These are phyloP conservation scores for Tylopilus plumbeoviolaceoides DNA, from an alignment of 768 basidiomycete genomes.

Conservation along the genomic window DNA sequence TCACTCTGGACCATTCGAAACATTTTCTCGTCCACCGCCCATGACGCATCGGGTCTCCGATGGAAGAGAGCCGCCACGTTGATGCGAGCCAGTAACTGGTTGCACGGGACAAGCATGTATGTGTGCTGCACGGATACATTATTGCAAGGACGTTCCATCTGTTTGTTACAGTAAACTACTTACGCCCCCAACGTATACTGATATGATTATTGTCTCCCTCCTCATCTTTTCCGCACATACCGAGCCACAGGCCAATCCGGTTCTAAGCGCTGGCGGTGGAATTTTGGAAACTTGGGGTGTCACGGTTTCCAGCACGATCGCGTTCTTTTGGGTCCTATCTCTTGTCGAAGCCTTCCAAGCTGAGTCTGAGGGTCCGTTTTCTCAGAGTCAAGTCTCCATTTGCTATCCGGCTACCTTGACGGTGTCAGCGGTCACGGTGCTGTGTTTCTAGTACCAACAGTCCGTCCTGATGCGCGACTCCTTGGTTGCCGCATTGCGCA, in stretches of 20 bases:
- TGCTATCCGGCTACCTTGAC: too few species aligned
- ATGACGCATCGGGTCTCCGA: slow-evolving; percentile 5
- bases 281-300: background rate
- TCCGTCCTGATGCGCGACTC: too few species aligned
- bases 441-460: too few species aligned
- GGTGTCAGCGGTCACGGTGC: too few species aligned
- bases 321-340: too few species aligned
- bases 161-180: slow-evolving; percentile 7
- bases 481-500: too few species aligned
- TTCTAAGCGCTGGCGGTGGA: background rate
- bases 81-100: background rate
- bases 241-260: background rate
- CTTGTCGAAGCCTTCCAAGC: too few species aligned
- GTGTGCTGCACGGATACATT: slow-evolving; percentile 15
- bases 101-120: background rate
- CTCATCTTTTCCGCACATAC: slow-evolving; percentile 12
- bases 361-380: too few species aligned
- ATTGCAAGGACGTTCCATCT: slow-evolving; percentile 11
- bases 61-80: slow-evolving; percentile 10
- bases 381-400: too few species aligned
- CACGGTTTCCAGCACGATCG: too few species aligned
- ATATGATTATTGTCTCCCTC: too few species aligned
- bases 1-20: slow-evolving; percentile 26
- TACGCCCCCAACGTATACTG: background rate
- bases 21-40: slow-evolving; percentile 38